Conservation (phyloP, 176 grass and related monocot genomes). For the Miscanthus lutarioriparius region DNA sequence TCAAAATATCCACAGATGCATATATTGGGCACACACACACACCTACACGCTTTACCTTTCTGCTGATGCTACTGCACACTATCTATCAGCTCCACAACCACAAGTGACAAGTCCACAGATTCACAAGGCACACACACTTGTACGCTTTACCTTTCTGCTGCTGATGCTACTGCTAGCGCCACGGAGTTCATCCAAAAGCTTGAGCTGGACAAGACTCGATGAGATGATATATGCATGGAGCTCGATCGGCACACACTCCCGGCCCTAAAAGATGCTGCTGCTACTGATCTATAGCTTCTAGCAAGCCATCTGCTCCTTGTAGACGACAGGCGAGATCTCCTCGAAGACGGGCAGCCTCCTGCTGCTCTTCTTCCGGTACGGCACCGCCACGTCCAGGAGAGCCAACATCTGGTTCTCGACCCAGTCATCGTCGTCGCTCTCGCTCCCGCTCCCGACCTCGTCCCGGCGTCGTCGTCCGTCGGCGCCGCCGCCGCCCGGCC, state of each 20-base stretch:
- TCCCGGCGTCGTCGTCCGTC: neutral
- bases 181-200: neutral
- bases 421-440: slow-evolving; percentile 31
- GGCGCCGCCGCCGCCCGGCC: neutral
- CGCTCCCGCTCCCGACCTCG: neutral
- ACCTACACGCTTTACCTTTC: neutral
- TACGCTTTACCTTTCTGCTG: neutral
- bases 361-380: slow-evolving; percentile 46
- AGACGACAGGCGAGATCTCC: slow-evolving; percentile 53
- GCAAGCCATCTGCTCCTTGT: slow-evolving; percentile 58
- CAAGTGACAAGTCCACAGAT: neutral
- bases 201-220: neutral
- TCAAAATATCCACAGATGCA: neutral
- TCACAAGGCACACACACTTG: neutral
- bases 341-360: slow-evolving; percentile 79
- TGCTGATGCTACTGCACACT: neutral
- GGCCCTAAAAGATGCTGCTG: neutral
- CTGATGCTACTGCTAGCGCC: neutral
- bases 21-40: neutral
- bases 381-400: slow-evolving; percentile 56
- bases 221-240: neutral
- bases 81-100: neutral
- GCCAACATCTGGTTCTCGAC: slow-evolving; percentile 52
- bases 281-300: slow-evolving; percentile 21
- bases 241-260: neutral